A percentile compares a stretch with the other conserved stretches of the same genome.
Conservation (phyloP, 2,329 filamentous ascomycete species). For the Capronia epimyces region DNA sequence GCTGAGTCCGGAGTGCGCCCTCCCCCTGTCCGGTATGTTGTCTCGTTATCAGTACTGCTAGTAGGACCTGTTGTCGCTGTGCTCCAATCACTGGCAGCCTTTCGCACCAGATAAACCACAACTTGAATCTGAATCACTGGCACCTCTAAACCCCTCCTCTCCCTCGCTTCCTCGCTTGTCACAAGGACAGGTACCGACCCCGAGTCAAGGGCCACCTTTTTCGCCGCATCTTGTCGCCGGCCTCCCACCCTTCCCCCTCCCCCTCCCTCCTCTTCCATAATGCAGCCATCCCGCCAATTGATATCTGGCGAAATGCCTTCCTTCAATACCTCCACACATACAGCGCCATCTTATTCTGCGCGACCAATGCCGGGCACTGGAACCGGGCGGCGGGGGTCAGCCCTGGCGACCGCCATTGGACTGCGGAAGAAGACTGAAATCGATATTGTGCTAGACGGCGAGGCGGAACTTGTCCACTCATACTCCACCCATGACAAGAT, state of each 20-base stretch:
- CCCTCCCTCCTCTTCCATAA: conserved; percentile 8
- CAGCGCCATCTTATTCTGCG: conserved; percentile 17
- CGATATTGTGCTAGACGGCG: conserved; percentile 29
- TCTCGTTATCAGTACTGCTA: too few relatives aligned
- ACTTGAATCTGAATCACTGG: too few relatives aligned
- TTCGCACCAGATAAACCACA: too few relatives aligned
- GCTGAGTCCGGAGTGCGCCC: too few relatives aligned
- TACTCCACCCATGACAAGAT: conserved; percentile 35
- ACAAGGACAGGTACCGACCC: too few relatives aligned
- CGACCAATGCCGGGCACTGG: conserved; percentile 7
- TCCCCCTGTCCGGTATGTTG: too few relatives aligned
- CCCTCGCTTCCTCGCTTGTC: too few relatives aligned
- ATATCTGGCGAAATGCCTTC: conserved; percentile 25
- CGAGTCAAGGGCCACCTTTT: not conserved
- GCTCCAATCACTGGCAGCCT: too few relatives aligned
- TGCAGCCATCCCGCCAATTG: conserved; percentile 9
- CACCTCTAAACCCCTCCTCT: too few relatives aligned
- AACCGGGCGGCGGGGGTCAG: conserved; percentile 20
- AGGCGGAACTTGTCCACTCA: conserved; percentile 26
- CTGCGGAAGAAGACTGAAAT: conserved; percentile 27
- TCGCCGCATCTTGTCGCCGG: not conserved
- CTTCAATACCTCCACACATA: conserved; percentile 17
- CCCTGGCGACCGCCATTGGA: conserved; percentile 22
- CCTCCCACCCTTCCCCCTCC: not conserved
- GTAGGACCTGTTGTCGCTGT: too few relatives aligned